Base-by-base conservation (phyloP, 331 rosid genomes). In the Quercus phellos region DNA sequence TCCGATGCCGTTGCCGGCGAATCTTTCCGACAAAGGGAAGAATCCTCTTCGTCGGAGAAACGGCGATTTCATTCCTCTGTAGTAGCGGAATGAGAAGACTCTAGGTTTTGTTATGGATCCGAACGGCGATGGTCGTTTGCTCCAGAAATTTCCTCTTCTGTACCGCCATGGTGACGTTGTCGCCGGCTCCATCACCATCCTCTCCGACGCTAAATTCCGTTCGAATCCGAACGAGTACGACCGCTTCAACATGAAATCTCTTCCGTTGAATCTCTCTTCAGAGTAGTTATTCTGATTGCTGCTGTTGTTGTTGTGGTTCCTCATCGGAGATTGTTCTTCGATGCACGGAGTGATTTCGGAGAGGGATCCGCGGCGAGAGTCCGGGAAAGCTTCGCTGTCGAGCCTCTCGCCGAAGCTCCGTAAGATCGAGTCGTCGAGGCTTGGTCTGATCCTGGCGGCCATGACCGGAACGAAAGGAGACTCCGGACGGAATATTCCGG, bases 201-300 rank as follows among this genome's bases (percentile, higher is more conserved):
- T 79, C 70, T 92, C 94, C 11, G 97, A 90, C 27, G 89, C 88
- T 4, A 85, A 53, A 70, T 88, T 88, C 81, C 97, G 84, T 42
- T 94, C 98, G 78, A 92, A 94, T 11, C 98, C 98, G 43, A 94
- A 94, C 17, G 97, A 94, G 70, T 94, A 87, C 1, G 98, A 92
- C 0, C 98, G 80, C 77, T 94, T 94, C 63, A 94, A 69, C 24
- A 90, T 11, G 70, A 94, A 94, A 56, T 94, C 90, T 19, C 91
- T 70, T 1, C 86, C 81, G 69, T 70, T 74, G 43, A 88, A 84
- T 5, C 86, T 82, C 54, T 89, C 91, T 77, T 86, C 97, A 2
- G 86, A 77, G 74, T 55, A 38, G 64, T 55, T 17, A 56, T 22
- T 42, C 72, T 61, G 64, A 1, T 19, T 55, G 38, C 77, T 78